Evolutionary conservation across 2,329 filamentous ascomycete species (phyloP).

Genomic region (Didymosphaeria variabile): DNA sequence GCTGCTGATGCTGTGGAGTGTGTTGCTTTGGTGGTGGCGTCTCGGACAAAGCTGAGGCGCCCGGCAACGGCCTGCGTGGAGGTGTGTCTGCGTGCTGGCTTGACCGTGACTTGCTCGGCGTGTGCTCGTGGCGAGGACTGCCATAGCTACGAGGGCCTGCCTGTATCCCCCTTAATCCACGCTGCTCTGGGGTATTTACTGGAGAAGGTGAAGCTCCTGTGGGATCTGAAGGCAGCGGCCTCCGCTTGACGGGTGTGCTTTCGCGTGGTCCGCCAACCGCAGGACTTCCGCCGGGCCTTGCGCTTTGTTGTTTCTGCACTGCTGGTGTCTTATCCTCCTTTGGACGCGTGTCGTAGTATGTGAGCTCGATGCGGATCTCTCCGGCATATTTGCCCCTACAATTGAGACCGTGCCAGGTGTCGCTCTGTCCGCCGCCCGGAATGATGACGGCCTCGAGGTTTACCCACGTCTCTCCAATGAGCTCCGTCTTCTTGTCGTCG

Average conservation of each 20-base stretch:
- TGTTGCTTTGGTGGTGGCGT: conserved; percentile 31
- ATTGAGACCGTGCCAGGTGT: conserved; percentile 87
- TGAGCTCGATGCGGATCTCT: conserved; percentile 93
- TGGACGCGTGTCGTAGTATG: conserved; percentile 89
- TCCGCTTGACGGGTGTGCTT: conserved; percentile 76
- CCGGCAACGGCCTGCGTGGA: conserved; percentile 40
- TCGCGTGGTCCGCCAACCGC: conserved; percentile 60
- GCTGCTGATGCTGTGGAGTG: conserved; percentile 37
- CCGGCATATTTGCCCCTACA: conserved; percentile 96
- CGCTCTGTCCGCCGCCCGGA: conserved; percentile 88
- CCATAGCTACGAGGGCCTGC: conserved; percentile 46
- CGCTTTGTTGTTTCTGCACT: conserved; percentile 61
- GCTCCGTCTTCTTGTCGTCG: conserved; percentile 95
- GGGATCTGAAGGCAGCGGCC: conserved; percentile 84
- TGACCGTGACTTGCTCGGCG: conserved; percentile 33
- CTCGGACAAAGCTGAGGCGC: conserved; percentile 32
- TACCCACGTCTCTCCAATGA: conserved; percentile 95
- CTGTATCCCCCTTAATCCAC: conserved; percentile 39
- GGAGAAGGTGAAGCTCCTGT: conserved; percentile 59
- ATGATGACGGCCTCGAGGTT: conserved; percentile 83
- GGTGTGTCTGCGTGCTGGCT: conserved; percentile 35
- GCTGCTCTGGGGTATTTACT: conserved; percentile 39
- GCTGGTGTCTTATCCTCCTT: conserved; percentile 75
- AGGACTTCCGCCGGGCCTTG: conserved; percentile 48
- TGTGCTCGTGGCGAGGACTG: conserved; percentile 41